Evolutionary conservation across 805 yeast genomes (phyloP), one percentile per base, ranked within the genome.

Genomic region (Candida xiaguanensis): DNA sequence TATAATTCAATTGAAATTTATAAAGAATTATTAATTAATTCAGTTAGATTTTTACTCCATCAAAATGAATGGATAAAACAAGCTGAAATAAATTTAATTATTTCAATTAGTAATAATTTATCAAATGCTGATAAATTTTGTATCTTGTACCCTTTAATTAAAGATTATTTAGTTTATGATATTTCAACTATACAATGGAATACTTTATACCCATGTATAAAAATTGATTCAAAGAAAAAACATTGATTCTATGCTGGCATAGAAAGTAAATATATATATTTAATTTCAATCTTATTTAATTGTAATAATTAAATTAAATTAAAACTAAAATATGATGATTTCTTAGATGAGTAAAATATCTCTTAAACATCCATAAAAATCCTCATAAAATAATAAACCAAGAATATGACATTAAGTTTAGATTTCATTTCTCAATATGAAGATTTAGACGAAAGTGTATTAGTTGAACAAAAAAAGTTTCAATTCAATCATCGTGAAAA

Each of bases 31-130:
- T 46, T 68, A 12, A 20, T 40, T 0, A 59, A 49, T 39, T 58
- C 65, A 0, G 63, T 80, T 2, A 77, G 79, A 40, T 70, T 91
- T 19, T 53, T 85, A 0, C 58, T 90, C 7, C 97, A 90, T 54
- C 98, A 98, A 0, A 90, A 88, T 57, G 83, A 78, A 38, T 82
- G 95, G 80, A 82, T 91, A 8, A 62, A 95, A 27, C 87, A 85
- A 46, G 74, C 83, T 2, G 76, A 84, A 0, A 51, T 88, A 31
- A 62, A 70, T 2, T 66, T 89, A 36, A 66, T 89, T 1, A 65
- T 84, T 2, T 72, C 83, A 0, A 73, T 86, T 1, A 77, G 85
- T 1, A 67, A 70, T 2, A 78, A 78, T 49, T 58, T 89, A 18
- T 70, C 83, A 9, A 70, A 78, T 16, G 93, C 97, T 0, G 97